Evolutionary conservation across 192 early-diverging fungal genomes (phyloP).

Genomic region (Coemansia sp.): DNA sequence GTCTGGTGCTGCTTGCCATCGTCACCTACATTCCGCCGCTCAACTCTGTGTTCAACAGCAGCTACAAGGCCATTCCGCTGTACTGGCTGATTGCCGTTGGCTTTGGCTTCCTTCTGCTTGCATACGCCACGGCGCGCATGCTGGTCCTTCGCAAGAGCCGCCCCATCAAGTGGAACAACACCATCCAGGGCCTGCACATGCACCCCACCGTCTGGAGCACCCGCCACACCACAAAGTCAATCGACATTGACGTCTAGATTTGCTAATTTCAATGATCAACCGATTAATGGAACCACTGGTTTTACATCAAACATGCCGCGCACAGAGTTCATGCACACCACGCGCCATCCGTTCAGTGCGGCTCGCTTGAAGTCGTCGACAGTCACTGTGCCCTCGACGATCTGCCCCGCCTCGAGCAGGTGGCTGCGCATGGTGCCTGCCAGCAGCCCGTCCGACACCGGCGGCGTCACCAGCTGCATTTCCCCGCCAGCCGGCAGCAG

Average conservation of each 20-base stretch:
- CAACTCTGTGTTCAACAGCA: slow-evolving; percentile 73
- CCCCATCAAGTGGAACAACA: slow-evolving; percentile 68
- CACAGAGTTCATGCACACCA: slow-evolving; percentile 52
- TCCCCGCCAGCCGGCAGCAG: neutral
- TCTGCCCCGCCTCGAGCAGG: slow-evolving; percentile 23
- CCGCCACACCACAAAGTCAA: slow-evolving; percentile 34
- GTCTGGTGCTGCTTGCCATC: slow-evolving; percentile 64
- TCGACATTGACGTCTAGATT: slow-evolving; percentile 11
- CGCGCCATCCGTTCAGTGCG: slow-evolving; percentile 26
- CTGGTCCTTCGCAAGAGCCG: slow-evolving; percentile 60
- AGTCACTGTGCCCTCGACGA: slow-evolving; percentile 29
- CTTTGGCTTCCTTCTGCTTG: slow-evolving; percentile 75
- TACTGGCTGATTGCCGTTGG: slow-evolving; percentile 87
- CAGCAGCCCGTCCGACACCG: slow-evolving; percentile 20
- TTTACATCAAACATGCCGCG: slow-evolving; percentile 31
- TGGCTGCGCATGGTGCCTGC: slow-evolving; percentile 39
- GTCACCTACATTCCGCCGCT: slow-evolving; percentile 87
- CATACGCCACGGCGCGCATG: slow-evolving; percentile 70
- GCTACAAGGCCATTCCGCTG: slow-evolving; percentile 64
- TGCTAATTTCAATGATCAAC: neutral
- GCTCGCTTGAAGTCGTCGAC: slow-evolving; percentile 37
- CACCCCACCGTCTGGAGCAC: slow-evolving; percentile 72
- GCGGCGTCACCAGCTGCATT: slow-evolving; percentile 27
- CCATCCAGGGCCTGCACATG: slow-evolving; percentile 85
- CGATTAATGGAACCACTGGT: neutral